These are phyloP conservation scores for Euclidium syriacum DNA, from an alignment of 345 rosid genomes.

Conservation along the genomic window DNA sequence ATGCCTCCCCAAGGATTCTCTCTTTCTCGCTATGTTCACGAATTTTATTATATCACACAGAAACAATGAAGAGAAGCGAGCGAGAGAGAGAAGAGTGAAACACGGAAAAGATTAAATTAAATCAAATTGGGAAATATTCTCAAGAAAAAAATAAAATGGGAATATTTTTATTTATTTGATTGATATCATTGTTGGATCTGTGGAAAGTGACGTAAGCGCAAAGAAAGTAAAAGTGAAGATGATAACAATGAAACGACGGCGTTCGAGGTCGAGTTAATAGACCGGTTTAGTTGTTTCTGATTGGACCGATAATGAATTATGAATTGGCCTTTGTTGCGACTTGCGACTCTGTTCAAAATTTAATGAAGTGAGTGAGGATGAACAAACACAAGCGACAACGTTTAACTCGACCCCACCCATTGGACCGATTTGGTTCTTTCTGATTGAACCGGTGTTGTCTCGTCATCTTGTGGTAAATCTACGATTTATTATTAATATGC, in stretches of 20 bases:
- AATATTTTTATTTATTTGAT: constrained; percentile 11
- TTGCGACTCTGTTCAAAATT: too few relatives aligned
- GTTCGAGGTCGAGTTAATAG: neutral
- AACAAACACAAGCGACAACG: too few relatives aligned
- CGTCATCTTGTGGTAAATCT: neutral
- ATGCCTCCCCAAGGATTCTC: constrained; percentile 19
- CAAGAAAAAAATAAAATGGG: neutral
- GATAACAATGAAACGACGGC: constrained; percentile 12
- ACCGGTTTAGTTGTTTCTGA: constrained; percentile 6
- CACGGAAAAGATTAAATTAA: neutral
- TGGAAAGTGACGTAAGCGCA: constrained; percentile 30
- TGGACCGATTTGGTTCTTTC: constrained; percentile 1
- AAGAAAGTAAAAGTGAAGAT: neutral
- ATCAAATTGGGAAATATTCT: constrained; percentile 6
- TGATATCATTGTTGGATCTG: constrained; percentile 22
- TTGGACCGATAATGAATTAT: neutral
- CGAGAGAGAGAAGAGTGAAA: constrained; percentile 22
- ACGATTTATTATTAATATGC: neutral
- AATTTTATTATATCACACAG: constrained; percentile 13
- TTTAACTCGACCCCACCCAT: too few relatives aligned
- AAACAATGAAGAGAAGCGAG: neutral
- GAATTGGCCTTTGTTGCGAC: too few relatives aligned
- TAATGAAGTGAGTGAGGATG: too few relatives aligned
- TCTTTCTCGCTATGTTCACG: constrained; percentile 31
- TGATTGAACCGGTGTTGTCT: constrained; percentile 3